Percentiles rank a stretch among this genome's conserved stretches.
phyloP scores from a whole-genome alignment of 441 rosid genomes.

The Croton setiger region DNA sequence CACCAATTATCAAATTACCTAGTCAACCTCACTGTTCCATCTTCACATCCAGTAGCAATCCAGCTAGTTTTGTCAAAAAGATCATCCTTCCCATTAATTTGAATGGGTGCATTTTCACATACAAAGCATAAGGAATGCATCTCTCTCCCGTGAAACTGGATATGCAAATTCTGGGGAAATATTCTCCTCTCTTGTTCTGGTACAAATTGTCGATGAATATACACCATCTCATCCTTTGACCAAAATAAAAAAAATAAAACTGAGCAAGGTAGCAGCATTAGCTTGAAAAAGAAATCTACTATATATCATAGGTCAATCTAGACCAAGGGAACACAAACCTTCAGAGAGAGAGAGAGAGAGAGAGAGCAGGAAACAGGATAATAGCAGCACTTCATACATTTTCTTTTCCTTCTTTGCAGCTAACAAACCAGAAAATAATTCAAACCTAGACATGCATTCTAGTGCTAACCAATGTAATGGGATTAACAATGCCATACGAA shows the following conservation, averaged over 20 bases:
- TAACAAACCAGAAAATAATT: not conserved
- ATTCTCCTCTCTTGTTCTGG: constrained; percentile 43
- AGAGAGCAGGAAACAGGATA: not conserved
- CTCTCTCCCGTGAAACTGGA: constrained; percentile 96
- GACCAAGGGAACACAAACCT: not conserved
- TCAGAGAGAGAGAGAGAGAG: not conserved
- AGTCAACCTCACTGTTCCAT: constrained; percentile 96
- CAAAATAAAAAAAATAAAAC: constrained; percentile 17
- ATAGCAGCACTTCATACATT: not conserved
- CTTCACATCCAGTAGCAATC: constrained; percentile 98
- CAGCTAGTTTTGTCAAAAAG: constrained; percentile 51
- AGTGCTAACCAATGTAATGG: not conserved
- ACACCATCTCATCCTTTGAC: constrained; percentile 75
- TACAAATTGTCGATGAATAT: constrained; percentile 64
- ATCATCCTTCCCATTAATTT: constrained; percentile 30
- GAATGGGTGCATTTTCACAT: constrained; percentile 33
- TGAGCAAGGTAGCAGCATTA: not conserved
- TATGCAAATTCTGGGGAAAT: constrained; percentile 66
- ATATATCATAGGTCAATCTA: not conserved
- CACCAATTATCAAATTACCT: constrained; percentile 40
- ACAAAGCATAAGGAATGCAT: constrained; percentile 86
- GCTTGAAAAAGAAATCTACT: not conserved
- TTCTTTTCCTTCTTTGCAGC: too few relatives aligned
- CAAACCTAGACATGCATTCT: not conserved
- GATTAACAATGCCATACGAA: constrained; percentile 5